These are phyloP conservation scores for Raddia distichophylla DNA, from an alignment of 176 grass and related monocot genomes.

Conservation along the genomic window DNA sequence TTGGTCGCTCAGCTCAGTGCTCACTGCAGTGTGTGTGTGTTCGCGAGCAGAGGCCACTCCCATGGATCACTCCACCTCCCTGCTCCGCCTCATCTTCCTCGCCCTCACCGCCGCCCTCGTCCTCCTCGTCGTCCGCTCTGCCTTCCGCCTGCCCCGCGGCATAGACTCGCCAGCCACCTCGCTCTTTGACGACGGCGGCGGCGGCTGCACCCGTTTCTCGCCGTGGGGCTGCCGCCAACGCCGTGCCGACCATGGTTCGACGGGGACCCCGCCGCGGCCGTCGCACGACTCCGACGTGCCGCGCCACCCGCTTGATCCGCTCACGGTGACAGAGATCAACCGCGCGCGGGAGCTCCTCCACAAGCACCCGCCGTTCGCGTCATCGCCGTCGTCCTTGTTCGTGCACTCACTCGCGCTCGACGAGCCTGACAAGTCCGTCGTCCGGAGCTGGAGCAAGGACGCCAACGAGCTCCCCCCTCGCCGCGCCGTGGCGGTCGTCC, in stretches of 20 bases:
- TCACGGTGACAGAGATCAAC: constrained; percentile 68
- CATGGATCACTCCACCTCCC: constrained; percentile 62
- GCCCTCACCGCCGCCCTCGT: constrained; percentile 53
- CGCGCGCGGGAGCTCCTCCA: constrained; percentile 63
- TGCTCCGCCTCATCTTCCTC: constrained; percentile 68
- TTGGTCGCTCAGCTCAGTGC: background rate
- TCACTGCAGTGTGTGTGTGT: background rate
- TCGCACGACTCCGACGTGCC: constrained; percentile 56
- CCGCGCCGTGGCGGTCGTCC: constrained; percentile 55
- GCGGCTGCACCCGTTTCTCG: constrained; percentile 53
- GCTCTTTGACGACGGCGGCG: background rate
- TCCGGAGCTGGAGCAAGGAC: constrained; percentile 50
- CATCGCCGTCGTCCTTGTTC: constrained; percentile 56
- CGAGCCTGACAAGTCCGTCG: constrained; percentile 68
- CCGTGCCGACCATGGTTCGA: background rate
- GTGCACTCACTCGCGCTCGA: constrained; percentile 78
- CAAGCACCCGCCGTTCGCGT: constrained; percentile 56
- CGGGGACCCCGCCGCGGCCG: background rate
- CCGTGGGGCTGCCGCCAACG: constrained; percentile 37
- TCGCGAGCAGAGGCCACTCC: background rate
- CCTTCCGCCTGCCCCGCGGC: constrained; percentile 45
- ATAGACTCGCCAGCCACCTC: constrained; percentile 3
- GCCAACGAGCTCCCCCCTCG: constrained; percentile 57
- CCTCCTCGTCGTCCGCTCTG: constrained; percentile 53
- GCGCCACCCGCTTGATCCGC: constrained; percentile 70